Evolutionary conservation across 2,329 filamentous ascomycete genomes (phyloP).

Genomic region (Setomelanomma holmii): DNA sequence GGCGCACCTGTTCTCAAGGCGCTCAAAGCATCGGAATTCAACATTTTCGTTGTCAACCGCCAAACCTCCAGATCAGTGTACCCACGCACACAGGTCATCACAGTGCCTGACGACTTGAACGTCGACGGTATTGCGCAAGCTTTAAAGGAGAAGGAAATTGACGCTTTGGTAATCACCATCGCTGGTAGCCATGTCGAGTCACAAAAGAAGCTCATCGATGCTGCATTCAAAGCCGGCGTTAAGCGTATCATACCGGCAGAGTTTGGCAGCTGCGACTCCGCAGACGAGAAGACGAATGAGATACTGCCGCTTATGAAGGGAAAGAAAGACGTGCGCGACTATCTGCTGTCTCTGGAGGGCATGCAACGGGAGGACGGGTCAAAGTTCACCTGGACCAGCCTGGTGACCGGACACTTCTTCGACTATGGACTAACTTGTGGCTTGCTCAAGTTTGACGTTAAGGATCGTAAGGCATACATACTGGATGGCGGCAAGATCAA

Average conservation of each 20-base stretch:
- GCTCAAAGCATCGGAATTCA: slow-evolving; percentile 41
- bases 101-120: slow-evolving; percentile 47
- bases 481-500: slow-evolving; percentile 65
- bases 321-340: slow-evolving; percentile 54
- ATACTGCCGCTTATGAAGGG: slow-evolving; percentile 61
- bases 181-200: slow-evolving; percentile 54
- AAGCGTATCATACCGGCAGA: slow-evolving; percentile 69
- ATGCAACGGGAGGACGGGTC: slow-evolving; percentile 44
- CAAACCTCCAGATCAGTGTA: slow-evolving; percentile 45
- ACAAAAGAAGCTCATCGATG: slow-evolving; percentile 64
- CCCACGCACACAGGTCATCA: slow-evolving; percentile 53
- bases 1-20: slow-evolving; percentile 43
- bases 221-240: slow-evolving; percentile 64
- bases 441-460: slow-evolving; percentile 62
- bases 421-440: slow-evolving; percentile 62
- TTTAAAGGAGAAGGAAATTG: slow-evolving; percentile 54
- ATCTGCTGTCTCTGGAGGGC: slow-evolving; percentile 58
- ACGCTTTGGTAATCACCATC: slow-evolving; percentile 59
- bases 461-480: slow-evolving; percentile 59
- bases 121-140: slow-evolving; percentile 44
- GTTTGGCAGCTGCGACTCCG: slow-evolving; percentile 58
- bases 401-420: slow-evolving; percentile 68
- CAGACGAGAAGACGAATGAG: slow-evolving; percentile 48
- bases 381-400: slow-evolving; percentile 65
- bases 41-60: slow-evolving; percentile 43